Percentiles rank a stretch among this genome's conserved stretches.
Evolutionary conservation across 768 basidiomycete genomes (phyloP).

Genomic region (Daedaleopsis sinensis): DNA sequence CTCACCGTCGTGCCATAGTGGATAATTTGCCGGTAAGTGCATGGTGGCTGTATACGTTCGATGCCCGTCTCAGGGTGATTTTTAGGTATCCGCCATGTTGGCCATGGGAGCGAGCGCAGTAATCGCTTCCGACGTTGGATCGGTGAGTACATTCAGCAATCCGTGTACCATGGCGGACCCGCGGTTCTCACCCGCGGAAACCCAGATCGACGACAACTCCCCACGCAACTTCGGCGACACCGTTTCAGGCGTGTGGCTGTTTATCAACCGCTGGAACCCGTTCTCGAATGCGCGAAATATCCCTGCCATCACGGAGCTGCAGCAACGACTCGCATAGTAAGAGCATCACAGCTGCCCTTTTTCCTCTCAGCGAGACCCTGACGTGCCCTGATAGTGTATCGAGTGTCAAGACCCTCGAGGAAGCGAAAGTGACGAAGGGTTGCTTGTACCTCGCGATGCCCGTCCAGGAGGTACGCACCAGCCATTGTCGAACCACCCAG

Average conservation of each 20-base stretch:
- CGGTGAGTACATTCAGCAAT: constrained; percentile 1
- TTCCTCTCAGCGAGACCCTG: neutral
- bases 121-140: constrained; percentile 41
- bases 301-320: constrained; percentile 91
- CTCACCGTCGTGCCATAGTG: constrained; percentile 46
- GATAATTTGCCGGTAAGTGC: constrained; percentile 81
- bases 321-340: constrained; percentile 93
- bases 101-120: constrained; percentile 88
- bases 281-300: constrained; percentile 78
- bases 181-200: neutral
- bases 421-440: constrained; percentile 88
- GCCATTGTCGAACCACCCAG: neutral
- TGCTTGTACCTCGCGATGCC: constrained; percentile 96
- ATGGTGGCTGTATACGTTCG: neutral
- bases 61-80: neutral
- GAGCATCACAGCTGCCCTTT: constrained; percentile 34
- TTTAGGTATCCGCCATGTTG: constrained; percentile 86
- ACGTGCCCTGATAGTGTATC: constrained; percentile 69
- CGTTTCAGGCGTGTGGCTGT: constrained; percentile 94
- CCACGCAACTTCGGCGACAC: constrained; percentile 94
- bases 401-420: constrained; percentile 91
- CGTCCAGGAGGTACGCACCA: constrained; percentile 73
- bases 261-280: constrained; percentile 92
- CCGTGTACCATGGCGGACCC: neutral
- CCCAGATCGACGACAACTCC: constrained; percentile 89